phyloP scores from a whole-genome alignment of 352 stramenopile species.

The Phytopythium delawarense region DNA sequence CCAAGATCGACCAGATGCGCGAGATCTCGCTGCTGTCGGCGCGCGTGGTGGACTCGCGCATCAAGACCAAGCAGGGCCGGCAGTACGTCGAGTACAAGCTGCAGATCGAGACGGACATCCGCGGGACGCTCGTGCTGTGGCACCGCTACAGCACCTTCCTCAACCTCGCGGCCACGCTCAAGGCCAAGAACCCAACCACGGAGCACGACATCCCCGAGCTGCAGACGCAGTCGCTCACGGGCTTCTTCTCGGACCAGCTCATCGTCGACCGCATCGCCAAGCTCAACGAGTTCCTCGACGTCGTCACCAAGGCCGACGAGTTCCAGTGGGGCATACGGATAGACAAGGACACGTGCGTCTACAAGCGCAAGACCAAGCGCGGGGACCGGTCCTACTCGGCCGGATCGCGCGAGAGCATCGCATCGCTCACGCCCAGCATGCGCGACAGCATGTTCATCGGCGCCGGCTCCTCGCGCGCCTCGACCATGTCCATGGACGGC shows the following conservation, averaged over 20 bases:
- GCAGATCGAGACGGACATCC: slow-evolving; percentile 85
- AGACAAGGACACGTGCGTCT: slow-evolving; percentile 88
- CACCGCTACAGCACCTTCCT: slow-evolving; percentile 89
- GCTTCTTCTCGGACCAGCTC: slow-evolving; percentile 83
- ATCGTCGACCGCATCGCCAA: slow-evolving; percentile 84
- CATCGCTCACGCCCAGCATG: slow-evolving; percentile 63
- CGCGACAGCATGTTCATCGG: slow-evolving; percentile 77
- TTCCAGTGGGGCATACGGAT: slow-evolving; percentile 89
- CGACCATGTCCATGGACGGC: slow-evolving; percentile 59
- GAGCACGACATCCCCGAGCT: slow-evolving; percentile 77
- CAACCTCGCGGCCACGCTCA: slow-evolving; percentile 75
- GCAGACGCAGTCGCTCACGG: slow-evolving; percentile 77
- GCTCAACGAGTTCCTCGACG: slow-evolving; percentile 84
- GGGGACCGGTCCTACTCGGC: slow-evolving; percentile 59
- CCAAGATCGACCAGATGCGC: slow-evolving; percentile 86
- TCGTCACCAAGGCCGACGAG: slow-evolving; percentile 78
- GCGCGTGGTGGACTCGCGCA: slow-evolving; percentile 84
- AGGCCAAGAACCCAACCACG: slow-evolving; percentile 72
- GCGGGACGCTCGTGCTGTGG: slow-evolving; percentile 81
- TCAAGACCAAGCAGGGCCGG: slow-evolving; percentile 82
- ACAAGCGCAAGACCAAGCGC: slow-evolving; percentile 86
- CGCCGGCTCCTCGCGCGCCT: slow-evolving; percentile 41
- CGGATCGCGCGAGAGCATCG: slow-evolving; percentile 73
- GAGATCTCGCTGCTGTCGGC: slow-evolving; percentile 83
- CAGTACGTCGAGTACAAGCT: slow-evolving; percentile 89